A percentile compares a stretch with the other conserved stretches of the same genome.
These are phyloP conservation scores for Alternaria dauci DNA, from an alignment of 2,329 filamentous ascomycete species.

Conservation along the genomic window DNA sequence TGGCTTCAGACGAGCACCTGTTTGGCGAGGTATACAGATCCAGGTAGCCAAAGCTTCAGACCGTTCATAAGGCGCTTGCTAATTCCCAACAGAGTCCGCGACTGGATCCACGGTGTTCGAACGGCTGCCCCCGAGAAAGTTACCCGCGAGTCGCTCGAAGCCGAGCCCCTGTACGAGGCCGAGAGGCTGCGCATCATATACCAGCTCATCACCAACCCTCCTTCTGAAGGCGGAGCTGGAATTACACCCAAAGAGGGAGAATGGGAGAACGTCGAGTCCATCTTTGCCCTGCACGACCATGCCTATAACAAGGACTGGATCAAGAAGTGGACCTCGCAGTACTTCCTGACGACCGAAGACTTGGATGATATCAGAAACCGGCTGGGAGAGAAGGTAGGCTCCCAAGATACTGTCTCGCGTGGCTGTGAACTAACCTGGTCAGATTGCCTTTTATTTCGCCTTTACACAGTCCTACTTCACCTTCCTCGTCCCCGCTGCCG, in stretches of 20 bases:
- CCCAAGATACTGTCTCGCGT: neutral
- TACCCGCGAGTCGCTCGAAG: slow-evolving; percentile 70
- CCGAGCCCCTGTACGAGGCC: slow-evolving; percentile 83
- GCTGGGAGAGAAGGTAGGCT: slow-evolving; percentile 57
- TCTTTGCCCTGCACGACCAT: slow-evolving; percentile 61
- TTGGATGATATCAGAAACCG: slow-evolving; percentile 61
- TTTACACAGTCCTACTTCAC: slow-evolving; percentile 91
- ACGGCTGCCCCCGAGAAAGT: slow-evolving; percentile 78
- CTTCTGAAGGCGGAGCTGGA: slow-evolving; percentile 58
- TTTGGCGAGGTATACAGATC: slow-evolving; percentile 84
- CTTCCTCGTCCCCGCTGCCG: slow-evolving; percentile 83
- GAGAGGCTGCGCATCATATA: slow-evolving; percentile 90
- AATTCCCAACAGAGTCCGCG: slow-evolving; percentile 71
- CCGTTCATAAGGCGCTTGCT: neutral
- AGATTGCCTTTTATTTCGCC: slow-evolving; percentile 93
- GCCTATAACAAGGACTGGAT: slow-evolving; percentile 63
- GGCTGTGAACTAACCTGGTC: slow-evolving; percentile 24
- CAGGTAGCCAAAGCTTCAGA: slow-evolving; percentile 58
- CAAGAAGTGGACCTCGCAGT: slow-evolving; percentile 60
- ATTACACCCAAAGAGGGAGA: slow-evolving; percentile 61
- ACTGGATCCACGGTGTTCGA: slow-evolving; percentile 92
- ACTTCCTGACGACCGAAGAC: slow-evolving; percentile 57
- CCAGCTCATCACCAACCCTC: slow-evolving; percentile 68
- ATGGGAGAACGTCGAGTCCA: slow-evolving; percentile 59
- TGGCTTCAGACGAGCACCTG: slow-evolving; percentile 78